These are phyloP conservation scores for Nitzschia sp. DNA, from an alignment of 108 stramenopile genomes.

Conservation along the genomic window DNA sequence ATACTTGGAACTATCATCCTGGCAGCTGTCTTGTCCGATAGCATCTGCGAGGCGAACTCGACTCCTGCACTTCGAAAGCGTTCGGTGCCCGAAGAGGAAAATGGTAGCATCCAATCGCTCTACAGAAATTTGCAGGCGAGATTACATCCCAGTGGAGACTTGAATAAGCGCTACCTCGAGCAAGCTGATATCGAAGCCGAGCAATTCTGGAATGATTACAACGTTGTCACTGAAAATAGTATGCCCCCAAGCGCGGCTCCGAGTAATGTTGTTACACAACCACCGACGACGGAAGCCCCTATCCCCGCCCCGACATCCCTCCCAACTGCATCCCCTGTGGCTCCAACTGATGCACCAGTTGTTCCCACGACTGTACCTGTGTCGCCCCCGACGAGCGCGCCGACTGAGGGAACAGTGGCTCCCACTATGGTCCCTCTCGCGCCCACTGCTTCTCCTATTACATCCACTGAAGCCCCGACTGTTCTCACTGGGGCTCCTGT, in stretches of 20 bases:
- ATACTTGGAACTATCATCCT: background rate
- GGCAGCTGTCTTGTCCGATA: background rate
- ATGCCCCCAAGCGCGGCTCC: background rate
- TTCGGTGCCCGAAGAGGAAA: background rate
- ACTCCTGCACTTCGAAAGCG: background rate
- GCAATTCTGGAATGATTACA: no score
- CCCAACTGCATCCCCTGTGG: background rate
- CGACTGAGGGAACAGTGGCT: background rate
- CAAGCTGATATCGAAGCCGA: no score
- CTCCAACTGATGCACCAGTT: background rate
- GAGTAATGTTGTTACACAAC: background rate
- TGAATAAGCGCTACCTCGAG: no score
- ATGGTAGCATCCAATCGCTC: no score
- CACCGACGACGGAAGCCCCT: background rate
- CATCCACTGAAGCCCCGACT: no score
- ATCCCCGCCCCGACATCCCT: background rate
- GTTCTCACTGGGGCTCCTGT: background rate
- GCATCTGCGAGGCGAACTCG: background rate
- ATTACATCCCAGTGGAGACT: no score
- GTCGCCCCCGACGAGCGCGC: background rate
- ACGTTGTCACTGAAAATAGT: background rate
- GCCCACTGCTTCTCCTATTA: background rate
- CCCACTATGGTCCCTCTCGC: constrained; percentile 3
- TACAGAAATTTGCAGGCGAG: no score
- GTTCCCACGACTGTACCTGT: background rate